phyloP scores from a whole-genome alignment of 495 filamentous ascomycete species.

The Rhypophila decipiens region DNA sequence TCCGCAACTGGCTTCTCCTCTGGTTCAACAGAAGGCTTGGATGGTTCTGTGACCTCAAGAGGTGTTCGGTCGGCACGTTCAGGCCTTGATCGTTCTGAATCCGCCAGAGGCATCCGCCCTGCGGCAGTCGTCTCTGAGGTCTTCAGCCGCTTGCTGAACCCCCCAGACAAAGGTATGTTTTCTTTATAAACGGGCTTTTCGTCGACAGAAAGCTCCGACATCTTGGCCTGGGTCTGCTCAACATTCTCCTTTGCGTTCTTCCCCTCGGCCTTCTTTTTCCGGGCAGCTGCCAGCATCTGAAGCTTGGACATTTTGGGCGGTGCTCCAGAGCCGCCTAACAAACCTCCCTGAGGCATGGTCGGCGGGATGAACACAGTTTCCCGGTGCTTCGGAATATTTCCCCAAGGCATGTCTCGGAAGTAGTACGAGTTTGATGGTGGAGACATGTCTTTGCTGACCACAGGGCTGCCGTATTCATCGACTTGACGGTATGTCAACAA shows the following conservation, averaged over 20 bases:
- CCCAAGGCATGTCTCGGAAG: conserved; percentile 84
- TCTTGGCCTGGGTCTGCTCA: conserved; percentile 21
- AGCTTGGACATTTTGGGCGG: conserved; percentile 80
- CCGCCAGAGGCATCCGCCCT: conserved; percentile 12
- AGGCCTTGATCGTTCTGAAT: conserved; percentile 9
- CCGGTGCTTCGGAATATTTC: conserved; percentile 64
- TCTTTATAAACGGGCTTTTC: conserved; percentile 14
- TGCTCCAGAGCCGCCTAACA: conserved; percentile 67
- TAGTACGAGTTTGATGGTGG: conserved; percentile 33
- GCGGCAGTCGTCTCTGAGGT: conserved; percentile 17
- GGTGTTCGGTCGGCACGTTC: not conserved
- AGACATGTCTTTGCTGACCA: not conserved
- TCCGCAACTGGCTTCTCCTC: not conserved
- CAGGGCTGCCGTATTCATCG: not conserved
- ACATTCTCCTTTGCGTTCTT: conserved; percentile 38
- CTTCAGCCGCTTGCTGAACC: conserved; percentile 25
- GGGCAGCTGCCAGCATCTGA: conserved; percentile 78
- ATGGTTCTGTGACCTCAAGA: not conserved
- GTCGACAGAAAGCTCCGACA: conserved; percentile 20
- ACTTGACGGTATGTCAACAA: conserved; percentile 18
- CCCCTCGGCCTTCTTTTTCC: conserved; percentile 76
- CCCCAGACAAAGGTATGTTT: conserved; percentile 12
- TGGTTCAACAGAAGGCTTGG: not conserved
- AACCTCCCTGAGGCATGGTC: conserved; percentile 51
- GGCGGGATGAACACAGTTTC: conserved; percentile 63